Evolutionary conservation across 371 early-diverging fungal species (phyloP), one percentile per base, ranked within the genome.

Genomic region (Actinomortierella wolfii): DNA sequence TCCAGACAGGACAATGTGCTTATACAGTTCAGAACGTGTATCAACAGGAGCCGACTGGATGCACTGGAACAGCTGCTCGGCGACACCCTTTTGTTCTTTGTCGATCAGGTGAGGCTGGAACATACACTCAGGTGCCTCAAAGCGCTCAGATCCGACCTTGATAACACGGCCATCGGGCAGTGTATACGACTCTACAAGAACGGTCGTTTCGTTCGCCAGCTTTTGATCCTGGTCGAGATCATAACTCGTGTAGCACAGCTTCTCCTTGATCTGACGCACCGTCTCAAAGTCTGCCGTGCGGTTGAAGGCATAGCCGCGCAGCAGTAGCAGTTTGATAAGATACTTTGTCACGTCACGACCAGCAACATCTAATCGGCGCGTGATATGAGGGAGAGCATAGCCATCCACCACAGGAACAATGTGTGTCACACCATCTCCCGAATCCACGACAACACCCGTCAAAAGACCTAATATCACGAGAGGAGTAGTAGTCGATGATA

Each of bases 91-190:
- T 7, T 92, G 85, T 76, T 98, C 98, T 23, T 94, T 91, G 76
- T 96, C 96, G 57, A 98, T 91, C 59, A 98, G 84, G 65, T 96
- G 90, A 40, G 99, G 98, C 64, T 97, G 96, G 94, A 98, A 98
- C 68, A 98, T 79, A 61, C 96, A 96, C 77, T 98, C 99, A 39
- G 99, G 97, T 1, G 98, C 99, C 78, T 97, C 95, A 80, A 97
- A 98, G 58, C 97, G 83, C 79, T 98, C 97, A 6, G 96, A 94
- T 13, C 98, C 97, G 8, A 98, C 91, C 78, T 97, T 97, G 81
- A 98, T 98, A 23, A 97, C 90, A 47, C 97, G 94, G 24, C 99
- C 99, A 77, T 98, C 99, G 28, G 99, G 99, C 41, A 98, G 89
- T 87, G 97, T 96, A 78, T 98, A 98, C 60, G 85, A 86, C 76